These are phyloP conservation scores for Ogataea hybrid DNA, from an alignment of 1,139 yeast genomes.

Conservation along the genomic window DNA sequence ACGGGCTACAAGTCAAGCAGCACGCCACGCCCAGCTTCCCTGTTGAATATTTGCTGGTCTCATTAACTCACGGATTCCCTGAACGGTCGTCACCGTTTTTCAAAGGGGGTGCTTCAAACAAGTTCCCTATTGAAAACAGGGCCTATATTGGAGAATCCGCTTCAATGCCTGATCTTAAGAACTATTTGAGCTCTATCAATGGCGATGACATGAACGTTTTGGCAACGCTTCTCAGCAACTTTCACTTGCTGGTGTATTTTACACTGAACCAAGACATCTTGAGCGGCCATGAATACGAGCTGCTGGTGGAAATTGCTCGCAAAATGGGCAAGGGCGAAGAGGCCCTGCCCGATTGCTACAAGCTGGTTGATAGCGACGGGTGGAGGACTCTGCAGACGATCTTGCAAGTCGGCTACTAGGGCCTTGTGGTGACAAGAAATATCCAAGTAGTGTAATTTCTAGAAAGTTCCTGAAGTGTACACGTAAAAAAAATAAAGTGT, in stretches of 20 bases:
- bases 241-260: conserved; percentile 70
- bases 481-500: conserved; percentile 8
- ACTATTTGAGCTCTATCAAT: conserved; percentile 41
- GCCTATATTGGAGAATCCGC: conserved; percentile 73
- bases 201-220: conserved; percentile 29
- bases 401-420: conserved; percentile 17
- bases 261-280: conserved; percentile 50
- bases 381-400: conserved; percentile 76
- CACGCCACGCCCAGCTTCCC: conserved; percentile 97
- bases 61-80: conserved; percentile 93
- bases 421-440: not conserved
- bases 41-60: conserved; percentile 83
- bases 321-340: conserved; percentile 30
- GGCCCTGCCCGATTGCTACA: conserved; percentile 37
- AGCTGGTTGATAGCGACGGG: conserved; percentile 63
- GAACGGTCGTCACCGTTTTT: conserved; percentile 49
- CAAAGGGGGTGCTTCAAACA: conserved; percentile 32
- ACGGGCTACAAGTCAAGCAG: conserved; percentile 79
- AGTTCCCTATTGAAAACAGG: conserved; percentile 77
- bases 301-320: conserved; percentile 44
- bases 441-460: conserved; percentile 10
- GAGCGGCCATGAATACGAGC: conserved; percentile 46
- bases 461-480: conserved; percentile 18
- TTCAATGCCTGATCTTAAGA: conserved; percentile 51
- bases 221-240: conserved; percentile 45